Evolutionary conservation across 1,284 basidiomycete genomes (phyloP), one percentile per base, ranked within the genome.

Genomic region (Malassezia sympodialis): DNA sequence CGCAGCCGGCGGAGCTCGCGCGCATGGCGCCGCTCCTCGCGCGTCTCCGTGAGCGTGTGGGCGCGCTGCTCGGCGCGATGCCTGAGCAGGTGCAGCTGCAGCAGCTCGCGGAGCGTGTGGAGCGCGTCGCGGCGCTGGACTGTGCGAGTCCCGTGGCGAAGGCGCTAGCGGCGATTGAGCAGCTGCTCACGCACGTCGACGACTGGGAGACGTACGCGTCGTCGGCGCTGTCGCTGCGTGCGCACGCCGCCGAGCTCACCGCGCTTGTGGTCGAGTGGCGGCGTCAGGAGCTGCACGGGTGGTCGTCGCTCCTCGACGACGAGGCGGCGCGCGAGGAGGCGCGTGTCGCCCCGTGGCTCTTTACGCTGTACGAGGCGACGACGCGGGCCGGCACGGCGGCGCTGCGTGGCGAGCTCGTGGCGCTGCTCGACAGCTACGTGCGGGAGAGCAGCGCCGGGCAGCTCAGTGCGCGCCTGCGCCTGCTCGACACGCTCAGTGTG

Each of bases 171-270:
- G 84, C 85, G 2, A 74, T 96, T 40, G 94, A 99, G 75, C 85
- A 87, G 59, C 79, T 99, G 11, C 78, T 98, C 2, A 69, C 85
- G 40, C 88, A 94, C 62, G 88, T 84, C 10, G 88, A 94, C 59
- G 94, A 98, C 71, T 99, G 94, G 94, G 90, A 98, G 74, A 84
- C 85, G 66, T 98, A 88, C 66, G 86, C 93, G 11, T 91, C 90
- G 76, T 80, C 82, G 23, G 84, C 86, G 45, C 96, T 91, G 68
- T 84, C 84, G 23, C 80, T 99, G 56, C 83, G 82, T 65, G 59
- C 72, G 0, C 80, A 87, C 67, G 87, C 85, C 56, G 80, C 83
- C 24, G 79, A 79, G 11, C 76, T 96, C 27, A 86, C 82, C 5
- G 77, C 76, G 19, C 80, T 91, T 43, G 87, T 98, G 49, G 83